These are phyloP conservation scores for Talaromyces sp. DNA, from an alignment of 2,329 filamentous ascomycete genomes.

Conservation along the genomic window DNA sequence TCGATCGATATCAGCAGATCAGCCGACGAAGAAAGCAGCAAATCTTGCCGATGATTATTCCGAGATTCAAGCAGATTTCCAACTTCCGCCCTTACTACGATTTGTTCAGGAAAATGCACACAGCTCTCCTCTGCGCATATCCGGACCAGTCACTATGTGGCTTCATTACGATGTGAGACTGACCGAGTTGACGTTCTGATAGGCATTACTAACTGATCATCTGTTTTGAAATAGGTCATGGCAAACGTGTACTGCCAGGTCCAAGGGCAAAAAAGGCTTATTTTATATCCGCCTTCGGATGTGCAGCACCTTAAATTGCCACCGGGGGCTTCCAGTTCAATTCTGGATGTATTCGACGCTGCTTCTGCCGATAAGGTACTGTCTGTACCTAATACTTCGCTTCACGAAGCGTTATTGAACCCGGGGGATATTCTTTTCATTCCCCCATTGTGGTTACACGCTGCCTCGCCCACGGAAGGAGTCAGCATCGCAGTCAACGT, in stretches of 20 bases:
- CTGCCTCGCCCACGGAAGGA: constrained; percentile 41
- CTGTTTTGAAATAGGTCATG: constrained; percentile 58
- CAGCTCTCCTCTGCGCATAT: constrained; percentile 75
- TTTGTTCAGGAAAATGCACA: constrained; percentile 61
- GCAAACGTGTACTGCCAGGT: constrained; percentile 83
- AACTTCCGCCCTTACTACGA: constrained; percentile 58
- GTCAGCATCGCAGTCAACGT: constrained; percentile 80
- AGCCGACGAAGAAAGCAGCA: constrained; percentile 67
- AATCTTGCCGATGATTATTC: constrained; percentile 69
- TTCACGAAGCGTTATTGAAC: constrained; percentile 61
- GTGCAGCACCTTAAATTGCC: constrained; percentile 65
- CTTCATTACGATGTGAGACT: constrained; percentile 71
- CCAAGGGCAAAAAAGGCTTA: constrained; percentile 64
- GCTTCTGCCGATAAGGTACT: constrained; percentile 28
- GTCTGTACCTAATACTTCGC: constrained; percentile 61
- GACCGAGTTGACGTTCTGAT: neutral
- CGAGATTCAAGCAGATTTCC: constrained; percentile 63
- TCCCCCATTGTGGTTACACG: constrained; percentile 80
- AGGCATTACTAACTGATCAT: neutral
- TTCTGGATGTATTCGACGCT: constrained; percentile 62
- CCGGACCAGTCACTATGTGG: constrained; percentile 80
- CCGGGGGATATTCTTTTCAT: constrained; percentile 77
- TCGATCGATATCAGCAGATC: constrained; percentile 67
- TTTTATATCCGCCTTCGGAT: constrained; percentile 75
- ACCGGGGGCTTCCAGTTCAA: constrained; percentile 75